phyloP scores from a whole-genome alignment of 1,139 yeast genomes.

The Yamadazyma atmosphaerica region DNA sequence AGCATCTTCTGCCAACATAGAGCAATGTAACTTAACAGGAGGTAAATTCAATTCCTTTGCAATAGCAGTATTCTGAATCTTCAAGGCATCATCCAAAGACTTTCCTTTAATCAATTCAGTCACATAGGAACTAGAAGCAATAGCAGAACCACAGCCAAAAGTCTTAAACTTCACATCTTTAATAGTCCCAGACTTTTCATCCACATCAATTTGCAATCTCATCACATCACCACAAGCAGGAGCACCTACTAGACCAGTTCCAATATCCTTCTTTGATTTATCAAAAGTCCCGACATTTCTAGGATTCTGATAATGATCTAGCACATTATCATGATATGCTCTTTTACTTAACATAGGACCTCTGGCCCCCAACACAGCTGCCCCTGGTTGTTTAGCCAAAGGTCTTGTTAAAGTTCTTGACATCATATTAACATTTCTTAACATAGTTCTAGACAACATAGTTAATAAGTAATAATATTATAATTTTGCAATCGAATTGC shows the following conservation, averaged over 20 bases:
- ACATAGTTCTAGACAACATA: constrained; percentile 11
- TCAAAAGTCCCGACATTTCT: constrained; percentile 93
- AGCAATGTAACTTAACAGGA: constrained; percentile 95
- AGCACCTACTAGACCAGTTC: constrained; percentile 96
- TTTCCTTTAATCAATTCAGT: constrained; percentile 95
- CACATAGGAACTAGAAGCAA: constrained; percentile 91
- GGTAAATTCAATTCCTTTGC: constrained; percentile 93
- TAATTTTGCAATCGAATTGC: neutral
- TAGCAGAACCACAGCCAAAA: constrained; percentile 97
- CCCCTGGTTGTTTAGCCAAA: too few species aligned
- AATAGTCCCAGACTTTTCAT: constrained; percentile 83
- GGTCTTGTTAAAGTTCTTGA: constrained; percentile 3
- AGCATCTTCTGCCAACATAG: constrained; percentile 98
- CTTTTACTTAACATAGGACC: constrained; percentile 24
- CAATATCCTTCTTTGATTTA: constrained; percentile 74
- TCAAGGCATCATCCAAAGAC: constrained; percentile 88
- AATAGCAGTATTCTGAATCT: constrained; percentile 83
- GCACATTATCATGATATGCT: constrained; percentile 67
- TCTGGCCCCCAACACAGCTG: too few species aligned
- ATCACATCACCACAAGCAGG: constrained; percentile 99
- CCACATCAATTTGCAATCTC: constrained; percentile 92
- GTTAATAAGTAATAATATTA: neutral
- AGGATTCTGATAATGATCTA: constrained; percentile 95
- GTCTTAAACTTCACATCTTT: constrained; percentile 96
- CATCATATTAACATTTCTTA: constrained; percentile 6